These are phyloP conservation scores for Scutellaria barbata DNA, from an alignment of 257 asterid genomes.

Conservation along the genomic window DNA sequence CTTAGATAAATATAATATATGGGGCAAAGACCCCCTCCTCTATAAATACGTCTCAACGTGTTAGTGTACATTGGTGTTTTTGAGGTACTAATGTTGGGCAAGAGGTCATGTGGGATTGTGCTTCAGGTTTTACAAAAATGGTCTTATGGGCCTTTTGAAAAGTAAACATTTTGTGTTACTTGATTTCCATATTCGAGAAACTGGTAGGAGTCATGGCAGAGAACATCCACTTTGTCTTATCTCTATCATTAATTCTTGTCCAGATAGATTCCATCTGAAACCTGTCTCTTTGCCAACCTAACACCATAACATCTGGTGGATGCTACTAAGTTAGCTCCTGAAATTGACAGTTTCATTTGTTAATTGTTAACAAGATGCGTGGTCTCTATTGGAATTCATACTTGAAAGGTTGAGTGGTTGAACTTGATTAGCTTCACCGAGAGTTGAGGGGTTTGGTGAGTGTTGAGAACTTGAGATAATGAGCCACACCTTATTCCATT, in stretches of 20 bases:
- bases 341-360: background rate
- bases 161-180: background rate
- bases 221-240: conserved; percentile 2
- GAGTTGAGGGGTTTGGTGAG: conserved; percentile 18
- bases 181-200: background rate
- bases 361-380: background rate
- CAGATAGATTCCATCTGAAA: background rate
- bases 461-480: conserved; percentile 17
- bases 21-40: background rate
- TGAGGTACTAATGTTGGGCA: conserved; percentile 13
- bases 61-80: background rate
- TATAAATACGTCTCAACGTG: background rate
- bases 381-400: conserved; percentile 4
- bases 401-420: background rate
- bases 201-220: conserved; percentile 11
- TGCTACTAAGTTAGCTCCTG: background rate
- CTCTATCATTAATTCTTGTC: background rate
- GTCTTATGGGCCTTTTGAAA: conserved; percentile 6
- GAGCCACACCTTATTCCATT: conserved; percentile 23
- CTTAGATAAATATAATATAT: background rate
- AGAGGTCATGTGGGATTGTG: background rate
- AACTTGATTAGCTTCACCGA: conserved; percentile 24
- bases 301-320: conserved; percentile 18
- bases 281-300: conserved; percentile 16
- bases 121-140: conserved; percentile 4